These are phyloP conservation scores for Rhododendron griersonianum DNA, from an alignment of 148 eudicot genomes.

Conservation along the genomic window DNA sequence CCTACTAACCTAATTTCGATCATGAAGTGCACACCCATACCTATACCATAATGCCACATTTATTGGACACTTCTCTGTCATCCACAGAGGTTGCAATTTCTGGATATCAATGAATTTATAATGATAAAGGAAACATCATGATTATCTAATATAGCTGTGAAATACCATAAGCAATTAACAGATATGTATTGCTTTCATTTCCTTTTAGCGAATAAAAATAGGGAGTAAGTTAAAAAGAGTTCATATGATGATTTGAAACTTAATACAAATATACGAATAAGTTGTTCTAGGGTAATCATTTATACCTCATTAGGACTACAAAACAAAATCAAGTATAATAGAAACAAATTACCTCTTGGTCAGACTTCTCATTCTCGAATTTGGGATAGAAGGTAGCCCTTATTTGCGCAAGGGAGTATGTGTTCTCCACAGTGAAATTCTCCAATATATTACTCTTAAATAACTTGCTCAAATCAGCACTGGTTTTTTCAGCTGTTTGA, in stretches of 20 bases:
- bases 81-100: not conserved
- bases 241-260: not conserved
- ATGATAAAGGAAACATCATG: not conserved
- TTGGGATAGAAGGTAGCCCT: constrained; percentile 96
- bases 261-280: not conserved
- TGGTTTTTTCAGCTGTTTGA: constrained; percentile 25
- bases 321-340: not conserved
- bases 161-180: not conserved
- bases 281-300: not conserved
- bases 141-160: not conserved
- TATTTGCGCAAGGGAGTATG: constrained; percentile 73
- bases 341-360: constrained; percentile 67
- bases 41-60: not conserved
- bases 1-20: not conserved
- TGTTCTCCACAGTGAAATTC: constrained; percentile 71
- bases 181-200: not conserved
- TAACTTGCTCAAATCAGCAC: constrained; percentile 29
- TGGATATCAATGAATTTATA: not conserved
- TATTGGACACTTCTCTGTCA: not conserved
- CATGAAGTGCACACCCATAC: not conserved
- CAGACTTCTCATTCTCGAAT: constrained; percentile 98
- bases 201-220: not conserved
- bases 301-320: not conserved
- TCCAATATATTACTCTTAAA: constrained; percentile 45
- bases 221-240: not conserved